Base-by-base conservation (phyloP, 768 basidiomycete genomes). In the Mycena capillaripes region DNA sequence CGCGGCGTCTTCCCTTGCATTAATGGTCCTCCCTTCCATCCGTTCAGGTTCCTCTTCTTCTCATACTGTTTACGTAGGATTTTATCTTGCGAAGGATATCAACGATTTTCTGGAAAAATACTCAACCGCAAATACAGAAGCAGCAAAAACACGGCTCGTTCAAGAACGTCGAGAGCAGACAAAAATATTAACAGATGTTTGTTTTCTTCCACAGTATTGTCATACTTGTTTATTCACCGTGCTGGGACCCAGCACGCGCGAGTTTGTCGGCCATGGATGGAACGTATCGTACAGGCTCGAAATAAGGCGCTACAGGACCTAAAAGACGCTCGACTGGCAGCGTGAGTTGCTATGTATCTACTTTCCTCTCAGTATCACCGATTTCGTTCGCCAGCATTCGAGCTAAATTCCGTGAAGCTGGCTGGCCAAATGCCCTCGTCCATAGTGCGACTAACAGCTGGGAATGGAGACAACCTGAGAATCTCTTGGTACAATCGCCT, bases 361-460 rank as follows among this genome's bases (percentile, higher is more conserved):
- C 5, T 27, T 38, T 38, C n/a, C 21, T 40, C 10, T 21, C 27
- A 25, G 7, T 2, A 27, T 58, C n/a, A 23, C 42, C 23, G 14
- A 36, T 32, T n/a, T 32, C 1, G 23, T 3, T 23, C 27, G 14
- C n/a, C 56, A 70, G 69, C 19, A 60, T 70, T n/a, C 3, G n/a
- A 46, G 23, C 25, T 17, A 70, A 70, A 52, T 50, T 70, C 25
- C 53, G n/a, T 21, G 46, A 70, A 32, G 69, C 69, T 29, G 69
- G 69, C 17, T 68, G 66, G 66, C 57, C 30, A 23, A 3, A 64
- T 23, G 21, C 0, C 19, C 16, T 67, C 48, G 16, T 38, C 30
- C n/a, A n/a, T n/a, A n/a, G 4, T 19, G 17, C 34, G 42, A 19
- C 17, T 9, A 11, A 36, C 40, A 7, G 36, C 14, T 4, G 2